Evolutionary conservation across 2,329 filamentous ascomycete species (phyloP).

Genomic region (Cladosporium sp.): DNA sequence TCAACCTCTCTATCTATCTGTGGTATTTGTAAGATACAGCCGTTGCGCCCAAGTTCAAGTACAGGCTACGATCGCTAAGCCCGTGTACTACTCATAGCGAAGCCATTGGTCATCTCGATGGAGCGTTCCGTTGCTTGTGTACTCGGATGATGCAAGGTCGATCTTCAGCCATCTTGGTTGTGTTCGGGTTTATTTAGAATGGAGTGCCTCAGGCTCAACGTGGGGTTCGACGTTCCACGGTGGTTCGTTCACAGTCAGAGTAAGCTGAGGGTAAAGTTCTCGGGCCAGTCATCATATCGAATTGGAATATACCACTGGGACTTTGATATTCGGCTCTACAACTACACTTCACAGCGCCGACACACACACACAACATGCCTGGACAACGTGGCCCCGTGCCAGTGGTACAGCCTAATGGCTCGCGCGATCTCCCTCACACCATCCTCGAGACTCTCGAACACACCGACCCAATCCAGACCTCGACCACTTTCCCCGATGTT

Average conservation of each 20-base stretch:
- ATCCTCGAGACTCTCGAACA: slow-evolving; percentile 69
- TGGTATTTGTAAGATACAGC: no score
- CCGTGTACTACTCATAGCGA: no score
- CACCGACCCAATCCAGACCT: slow-evolving; percentile 38
- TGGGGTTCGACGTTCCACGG: neutral
- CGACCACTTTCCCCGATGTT: slow-evolving; percentile 36
- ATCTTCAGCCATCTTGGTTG: no score
- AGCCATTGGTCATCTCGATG: no score
- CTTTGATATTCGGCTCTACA: neutral
- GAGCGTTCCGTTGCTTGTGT: no score
- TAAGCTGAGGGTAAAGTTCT: neutral
- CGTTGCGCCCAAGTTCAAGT: no score
- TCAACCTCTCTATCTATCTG: no score
- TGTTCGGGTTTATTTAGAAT: neutral
- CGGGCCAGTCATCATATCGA: neutral
- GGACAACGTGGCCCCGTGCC: slow-evolving; percentile 52
- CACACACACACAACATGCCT: slow-evolving; percentile 40
- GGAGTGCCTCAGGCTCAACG: neutral
- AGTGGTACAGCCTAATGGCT: slow-evolving; percentile 43
- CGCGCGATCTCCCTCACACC: slow-evolving; percentile 67
- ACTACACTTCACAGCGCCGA: neutral
- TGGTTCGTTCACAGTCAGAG: neutral
- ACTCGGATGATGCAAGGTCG: no score
- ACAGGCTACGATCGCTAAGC: no score
- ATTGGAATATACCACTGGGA: neutral